These are phyloP conservation scores for Adansonia gregorii DNA, from an alignment of 441 rosid species.

Conservation along the genomic window DNA sequence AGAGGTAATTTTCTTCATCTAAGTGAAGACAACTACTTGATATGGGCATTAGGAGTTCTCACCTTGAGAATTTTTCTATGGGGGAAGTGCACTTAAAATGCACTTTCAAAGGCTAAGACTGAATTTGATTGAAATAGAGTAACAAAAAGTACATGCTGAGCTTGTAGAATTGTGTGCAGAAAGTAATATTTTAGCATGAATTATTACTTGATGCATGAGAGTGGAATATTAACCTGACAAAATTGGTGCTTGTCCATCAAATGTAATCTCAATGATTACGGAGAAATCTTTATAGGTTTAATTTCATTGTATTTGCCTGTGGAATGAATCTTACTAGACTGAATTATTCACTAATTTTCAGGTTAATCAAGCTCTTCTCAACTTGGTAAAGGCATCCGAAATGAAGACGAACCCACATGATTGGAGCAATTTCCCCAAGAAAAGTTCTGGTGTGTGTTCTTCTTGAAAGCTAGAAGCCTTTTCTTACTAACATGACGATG, in stretches of 20 bases:
- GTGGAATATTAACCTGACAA: conserved; percentile 10
- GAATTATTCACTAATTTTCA: conserved; percentile 39
- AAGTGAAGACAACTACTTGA: background rate
- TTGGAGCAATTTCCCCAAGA: conserved; percentile 76
- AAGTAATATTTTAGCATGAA: background rate
- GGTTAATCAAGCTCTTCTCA: conserved; percentile 90
- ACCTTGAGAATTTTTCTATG: background rate
- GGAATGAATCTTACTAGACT: conserved; percentile 3
- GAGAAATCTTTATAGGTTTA: background rate
- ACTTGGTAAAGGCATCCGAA: conserved; percentile 69
- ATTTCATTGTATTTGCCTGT: background rate
- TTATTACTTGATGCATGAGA: background rate
- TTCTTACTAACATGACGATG: background rate
- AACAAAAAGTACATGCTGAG: background rate
- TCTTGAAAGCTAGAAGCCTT: too few species aligned
- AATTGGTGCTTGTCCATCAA: background rate
- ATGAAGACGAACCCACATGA: conserved; percentile 54
- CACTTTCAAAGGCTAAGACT: background rate
- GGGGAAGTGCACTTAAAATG: background rate
- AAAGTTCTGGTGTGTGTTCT: conserved; percentile 52
- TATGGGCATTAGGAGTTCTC: background rate
- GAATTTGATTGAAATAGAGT: conserved; percentile 5
- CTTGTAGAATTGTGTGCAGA: background rate
- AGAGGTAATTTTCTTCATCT: conserved; percentile 63
- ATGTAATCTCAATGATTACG: background rate